Evolutionary conservation across 176 grass and related monocot genomes (phyloP), one percentile per base, ranked within the genome.

Genomic region (Musa itinerans): DNA sequence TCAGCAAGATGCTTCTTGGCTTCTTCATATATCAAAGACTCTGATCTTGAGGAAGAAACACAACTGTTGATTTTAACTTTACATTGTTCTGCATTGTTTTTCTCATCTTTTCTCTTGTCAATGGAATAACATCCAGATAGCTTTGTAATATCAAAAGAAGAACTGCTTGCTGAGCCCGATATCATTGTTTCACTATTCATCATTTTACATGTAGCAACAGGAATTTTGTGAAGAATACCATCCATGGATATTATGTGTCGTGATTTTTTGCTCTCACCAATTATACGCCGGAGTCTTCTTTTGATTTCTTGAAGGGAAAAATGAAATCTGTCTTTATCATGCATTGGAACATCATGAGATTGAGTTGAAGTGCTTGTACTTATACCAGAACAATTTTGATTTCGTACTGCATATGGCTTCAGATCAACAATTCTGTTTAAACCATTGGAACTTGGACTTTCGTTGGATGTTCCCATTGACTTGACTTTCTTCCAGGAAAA

Each of bases 241-340:
- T 93, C 82, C 75, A 68, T 76, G 66, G 83, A 65, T 63, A 61
- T 56, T 5, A 54, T 49, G 73, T 85, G 81, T 76, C 52, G 80
- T 55, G 84, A 90, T 80, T 79, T 89, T 64, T 2, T 72, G 49
- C 74, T 85, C 74, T 82, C 72, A 9, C 63, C 81, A 87, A 96
- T 78, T 34, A 85, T 81, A 72, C 83, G 68, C 61, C 71, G 81
- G 70, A 97, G 71, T 77, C 82, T 97, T 22, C 83, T 90, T 91
- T 90, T 87, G 49, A 97, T 89, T 78, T 90, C 88, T 76, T 74
- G 83, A 78, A 97, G 71, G 25, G 94, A 97, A 85, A 93, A 90
- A 74, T 91, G 69, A 9, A 74, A 74, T 62, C 73, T 83, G 58
- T 84, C 84, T 52, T 76, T 63, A 61, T 81, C 68, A 76, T 65